Base-by-base conservation (phyloP, 106 monocot species). In the Dioscorea alata region DNA sequence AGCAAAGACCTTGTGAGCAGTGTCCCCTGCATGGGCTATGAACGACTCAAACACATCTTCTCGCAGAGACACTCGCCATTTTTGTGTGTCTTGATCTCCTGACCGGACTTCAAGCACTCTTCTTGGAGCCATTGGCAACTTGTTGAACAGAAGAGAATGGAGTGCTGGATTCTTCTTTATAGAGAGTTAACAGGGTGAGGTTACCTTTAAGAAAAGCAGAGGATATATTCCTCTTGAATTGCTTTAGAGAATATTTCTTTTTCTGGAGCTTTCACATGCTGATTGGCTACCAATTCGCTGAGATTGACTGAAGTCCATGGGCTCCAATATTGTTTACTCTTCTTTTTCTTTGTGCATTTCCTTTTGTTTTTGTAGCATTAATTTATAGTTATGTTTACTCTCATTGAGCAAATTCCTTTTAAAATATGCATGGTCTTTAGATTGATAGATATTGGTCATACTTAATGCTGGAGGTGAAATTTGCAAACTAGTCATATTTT, bases 11-110 rank as follows among this genome's bases (percentile, higher is more conserved):
- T 58, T 74, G 22, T 61, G 71, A 3, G 74, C 88, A 19, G 48
- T 57, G 21, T 80, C 82, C 8, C 78, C 88, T 2, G 66, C 74
- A 13, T 50, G 69, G 31, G 68, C 60, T 10, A 81, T 35, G 73
- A 88, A 86, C 4, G 72, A 56, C 22, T 42, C 33, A 77, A 95
- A 95, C 4, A 64, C 78, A 49, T 84, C 88, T 71, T 96, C 91
- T 0, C 33, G 72, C 8, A 96, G 79, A 1, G 95, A 53, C 48
- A 91, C 63, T 0, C 75, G 67, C 95, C 95, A 96, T 68, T 78
- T 91, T 31, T 74, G 77, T 2, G 81, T 60, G 22, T 70, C 77
- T 6, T 64, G 71, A 24, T 83, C 79, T 6, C 69, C 75, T 31
- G 57, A 48, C 32, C 53, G 69, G 68, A 90, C 72, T 61, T 85